These are phyloP conservation scores for Cryptococcus neoformans DNA, from an alignment of 1,284 basidiomycete species.

Conservation along the genomic window DNA sequence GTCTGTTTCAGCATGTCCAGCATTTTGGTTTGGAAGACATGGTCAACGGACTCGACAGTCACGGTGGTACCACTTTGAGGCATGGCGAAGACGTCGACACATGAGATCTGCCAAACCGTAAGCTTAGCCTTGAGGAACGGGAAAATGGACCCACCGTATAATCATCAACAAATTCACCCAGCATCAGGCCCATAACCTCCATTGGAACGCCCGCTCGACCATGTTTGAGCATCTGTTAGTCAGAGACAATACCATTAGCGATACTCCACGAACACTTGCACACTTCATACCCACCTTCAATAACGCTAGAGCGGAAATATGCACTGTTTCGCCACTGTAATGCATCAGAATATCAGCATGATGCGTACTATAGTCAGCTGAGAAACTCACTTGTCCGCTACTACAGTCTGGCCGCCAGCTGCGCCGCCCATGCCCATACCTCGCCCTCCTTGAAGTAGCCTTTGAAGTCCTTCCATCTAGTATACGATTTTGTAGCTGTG, in stretches of 20 bases:
- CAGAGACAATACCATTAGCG: not conserved
- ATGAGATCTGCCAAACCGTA: constrained; percentile 55
- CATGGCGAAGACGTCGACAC: constrained; percentile 99
- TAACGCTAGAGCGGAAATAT: constrained; percentile 90
- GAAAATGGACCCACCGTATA: constrained; percentile 66
- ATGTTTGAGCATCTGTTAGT: constrained; percentile 92
- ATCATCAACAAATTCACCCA: constrained; percentile 98
- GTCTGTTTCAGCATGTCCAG: constrained; percentile 99
- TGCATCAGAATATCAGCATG: not conserved
- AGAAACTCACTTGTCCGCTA: constrained; percentile 49
- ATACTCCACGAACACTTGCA: not conserved
- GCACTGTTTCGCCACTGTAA: constrained; percentile 86
- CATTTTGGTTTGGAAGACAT: constrained; percentile 99
- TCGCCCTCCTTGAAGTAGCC: constrained; percentile 12
- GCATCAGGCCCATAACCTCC: constrained; percentile 99
- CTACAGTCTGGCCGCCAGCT: constrained; percentile 34
- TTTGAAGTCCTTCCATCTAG: constrained; percentile 10
- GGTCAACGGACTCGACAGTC: constrained; percentile 98
- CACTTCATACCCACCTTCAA: constrained; percentile 66
- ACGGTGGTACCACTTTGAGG: constrained; percentile 98
- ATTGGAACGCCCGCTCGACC: constrained; percentile 98
- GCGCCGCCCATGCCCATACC: constrained; percentile 12
- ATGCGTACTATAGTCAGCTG: not conserved
- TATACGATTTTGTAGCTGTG: not conserved
- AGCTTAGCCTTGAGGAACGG: not conserved